These are phyloP conservation scores for Nakaseomyces nivariensis DNA, from an alignment of 1,139 yeast species.

Conservation along the genomic window DNA sequence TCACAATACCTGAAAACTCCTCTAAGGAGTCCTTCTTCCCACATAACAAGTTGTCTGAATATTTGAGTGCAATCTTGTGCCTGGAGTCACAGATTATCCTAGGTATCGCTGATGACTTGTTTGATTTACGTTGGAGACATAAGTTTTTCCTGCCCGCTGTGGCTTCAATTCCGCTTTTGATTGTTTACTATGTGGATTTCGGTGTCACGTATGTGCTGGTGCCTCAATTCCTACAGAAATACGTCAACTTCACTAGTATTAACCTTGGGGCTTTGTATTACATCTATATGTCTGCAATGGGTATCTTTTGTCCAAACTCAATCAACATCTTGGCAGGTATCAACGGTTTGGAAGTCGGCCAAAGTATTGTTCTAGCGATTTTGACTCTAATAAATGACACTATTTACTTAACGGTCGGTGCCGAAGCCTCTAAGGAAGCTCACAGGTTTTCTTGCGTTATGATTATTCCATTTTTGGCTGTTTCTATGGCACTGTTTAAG, in stretches of 20 bases:
- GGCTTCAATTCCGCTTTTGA: conserved; percentile 81
- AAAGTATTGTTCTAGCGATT: conserved; percentile 66
- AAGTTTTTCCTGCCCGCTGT: conserved; percentile 92
- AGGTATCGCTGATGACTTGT: conserved; percentile 89
- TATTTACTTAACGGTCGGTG: conserved; percentile 48
- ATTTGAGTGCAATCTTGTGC: conserved; percentile 73
- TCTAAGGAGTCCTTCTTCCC: conserved; percentile 43
- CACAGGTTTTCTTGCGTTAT: conserved; percentile 76
- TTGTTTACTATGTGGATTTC: conserved; percentile 88
- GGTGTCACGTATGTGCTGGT: conserved; percentile 86
- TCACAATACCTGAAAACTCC: conserved; percentile 12
- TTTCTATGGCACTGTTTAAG: conserved; percentile 62
- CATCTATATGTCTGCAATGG: conserved; percentile 78
- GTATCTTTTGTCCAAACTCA: conserved; percentile 94
- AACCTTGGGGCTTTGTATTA: conserved; percentile 78
- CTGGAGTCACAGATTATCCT: conserved; percentile 74
- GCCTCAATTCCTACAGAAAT: conserved; percentile 53
- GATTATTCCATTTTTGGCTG: conserved; percentile 79
- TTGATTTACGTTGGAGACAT: conserved; percentile 95
- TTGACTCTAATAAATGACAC: conserved; percentile 67
- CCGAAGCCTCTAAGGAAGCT: conserved; percentile 65
- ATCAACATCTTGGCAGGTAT: conserved; percentile 93
- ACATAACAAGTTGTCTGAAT: conserved; percentile 76
- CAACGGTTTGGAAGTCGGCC: conserved; percentile 95
- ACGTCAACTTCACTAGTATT: conserved; percentile 37